Conservation (phyloP, 495 filamentous ascomycete genomes). For the Penicillium goetzii region DNA sequence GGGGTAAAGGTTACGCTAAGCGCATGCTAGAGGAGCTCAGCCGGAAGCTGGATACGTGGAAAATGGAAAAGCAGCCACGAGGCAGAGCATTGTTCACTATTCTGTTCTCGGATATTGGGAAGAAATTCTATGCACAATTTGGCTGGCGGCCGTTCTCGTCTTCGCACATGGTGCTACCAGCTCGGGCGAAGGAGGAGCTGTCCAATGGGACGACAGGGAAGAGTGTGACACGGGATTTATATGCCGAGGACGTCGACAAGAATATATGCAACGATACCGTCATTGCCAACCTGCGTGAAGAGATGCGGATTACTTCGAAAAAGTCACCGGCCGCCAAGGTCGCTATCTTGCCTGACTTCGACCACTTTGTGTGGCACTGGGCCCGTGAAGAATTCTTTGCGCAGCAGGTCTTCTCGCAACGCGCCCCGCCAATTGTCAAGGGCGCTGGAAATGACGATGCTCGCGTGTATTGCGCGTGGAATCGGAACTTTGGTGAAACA, state of each 20-base stretch:
- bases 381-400: conserved; percentile 83
- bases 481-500: conserved; percentile 64
- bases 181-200: conserved; percentile 34
- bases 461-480: conserved; percentile 80
- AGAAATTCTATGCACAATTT: conserved; percentile 80
- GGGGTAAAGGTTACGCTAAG: conserved; percentile 78
- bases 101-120: conserved; percentile 94
- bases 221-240: conserved; percentile 29
- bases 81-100: conserved; percentile 63
- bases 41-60: conserved; percentile 55
- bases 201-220: conserved; percentile 16
- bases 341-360: conserved; percentile 72
- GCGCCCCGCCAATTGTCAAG: conserved; percentile 58
- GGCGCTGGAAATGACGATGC: conserved; percentile 65
- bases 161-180: conserved; percentile 67
- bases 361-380: conserved; percentile 83
- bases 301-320: conserved; percentile 38
- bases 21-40: conserved; percentile 66
- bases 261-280: conserved; percentile 42
- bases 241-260: conserved; percentile 36
- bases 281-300: conserved; percentile 37
- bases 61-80: conserved; percentile 45
- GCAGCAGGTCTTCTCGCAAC: conserved; percentile 48
- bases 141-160: conserved; percentile 81
- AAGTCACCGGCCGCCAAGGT: conserved; percentile 47